Base-by-base conservation (phyloP, 257 asterid species). In the Forsythia viridissima region DNA sequence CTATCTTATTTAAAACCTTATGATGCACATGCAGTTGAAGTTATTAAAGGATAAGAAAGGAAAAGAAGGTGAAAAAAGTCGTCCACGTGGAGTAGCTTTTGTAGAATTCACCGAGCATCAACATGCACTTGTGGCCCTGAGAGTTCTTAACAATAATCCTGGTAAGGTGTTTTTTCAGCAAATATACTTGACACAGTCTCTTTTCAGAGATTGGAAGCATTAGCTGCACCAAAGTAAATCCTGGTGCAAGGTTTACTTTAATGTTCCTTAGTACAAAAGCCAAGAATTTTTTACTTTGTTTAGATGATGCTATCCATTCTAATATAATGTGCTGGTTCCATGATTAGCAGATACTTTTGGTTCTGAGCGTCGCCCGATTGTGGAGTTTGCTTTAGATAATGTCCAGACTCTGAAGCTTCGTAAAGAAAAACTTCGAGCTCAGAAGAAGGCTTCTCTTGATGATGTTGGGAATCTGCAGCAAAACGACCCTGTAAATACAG, bases 141-240 rank as follows among this genome's bases (percentile, higher is more conserved):
- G 99, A 89, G 98, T 96, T 85, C 96, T 96, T 18, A 96, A 96
- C 74, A 96, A 96, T 74, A 93, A 91, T 86, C 99, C 99, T 38
- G 97, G 99, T 93, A 70, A 39, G 10, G 81, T 59, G 44, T 80
- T 74, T 39, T 69, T 72, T 46, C 76, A 5, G 34, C 63, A 66
- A 39, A 34, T 48, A 57, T 66, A 37, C 13, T 43, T 44, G 42
- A 46, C 42, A 11, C 42, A 20, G 46, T 68, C 41, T 8, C 16
- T 46, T 74, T 16, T 63, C 44, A 10, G 66, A 75, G 37, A 66
- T 66, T 11, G 16, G 36, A 16, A 20, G 20, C 13, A 46, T 73
- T 16, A 65, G 36, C 74, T 72, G 68, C 76, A 18, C 57, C 61
- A 41, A 51, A 37, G 75, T 69, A 67, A 36, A 38, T n/a, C 66